phyloP scores from a whole-genome alignment of 169 alveolate genomes.

The Cryptosporidium andersoni region DNA sequence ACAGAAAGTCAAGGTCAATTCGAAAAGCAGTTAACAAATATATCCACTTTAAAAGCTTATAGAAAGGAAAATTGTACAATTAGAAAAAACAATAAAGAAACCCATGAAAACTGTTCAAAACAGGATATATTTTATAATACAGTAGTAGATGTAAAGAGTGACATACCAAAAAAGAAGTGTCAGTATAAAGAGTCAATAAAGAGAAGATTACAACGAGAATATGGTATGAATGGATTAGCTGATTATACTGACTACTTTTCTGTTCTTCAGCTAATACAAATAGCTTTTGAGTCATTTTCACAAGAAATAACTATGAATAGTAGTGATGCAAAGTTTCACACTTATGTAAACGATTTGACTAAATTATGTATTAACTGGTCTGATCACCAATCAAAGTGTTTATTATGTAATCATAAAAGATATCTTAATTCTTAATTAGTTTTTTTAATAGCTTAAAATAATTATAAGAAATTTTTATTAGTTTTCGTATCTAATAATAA shows the following conservation, averaged over 20 bases:
- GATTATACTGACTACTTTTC: constrained; percentile 43
- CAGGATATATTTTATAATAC: too few species aligned
- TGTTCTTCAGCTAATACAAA: constrained; percentile 28
- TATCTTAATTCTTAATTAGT: too few species aligned
- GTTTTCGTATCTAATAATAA: not conserved
- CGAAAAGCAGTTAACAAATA: too few species aligned
- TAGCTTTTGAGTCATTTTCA: constrained; percentile 58
- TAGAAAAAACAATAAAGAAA: too few species aligned
- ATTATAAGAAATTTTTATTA: not conserved
- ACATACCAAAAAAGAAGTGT: not conserved
- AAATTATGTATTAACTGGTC: constrained; percentile 46
- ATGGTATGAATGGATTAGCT: constrained; percentile 1
- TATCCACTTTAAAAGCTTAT: too few species aligned
- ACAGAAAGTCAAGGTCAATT: too few species aligned
- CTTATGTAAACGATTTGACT: constrained; percentile 16
- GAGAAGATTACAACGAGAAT: constrained; percentile 46
- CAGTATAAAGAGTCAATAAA: constrained; percentile 68
- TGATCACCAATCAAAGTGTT: constrained; percentile 28
- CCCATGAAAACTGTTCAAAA: too few species aligned
- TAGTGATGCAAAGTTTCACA: constrained; percentile 39
- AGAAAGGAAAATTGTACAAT: too few species aligned
- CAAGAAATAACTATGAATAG: constrained; percentile 43
- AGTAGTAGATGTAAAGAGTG: not conserved
- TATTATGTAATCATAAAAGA: constrained; percentile 32
- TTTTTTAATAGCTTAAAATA: not conserved